These are phyloP conservation scores for Symbiodinium natans DNA, from an alignment of 73 alveolate species.

Conservation along the genomic window DNA sequence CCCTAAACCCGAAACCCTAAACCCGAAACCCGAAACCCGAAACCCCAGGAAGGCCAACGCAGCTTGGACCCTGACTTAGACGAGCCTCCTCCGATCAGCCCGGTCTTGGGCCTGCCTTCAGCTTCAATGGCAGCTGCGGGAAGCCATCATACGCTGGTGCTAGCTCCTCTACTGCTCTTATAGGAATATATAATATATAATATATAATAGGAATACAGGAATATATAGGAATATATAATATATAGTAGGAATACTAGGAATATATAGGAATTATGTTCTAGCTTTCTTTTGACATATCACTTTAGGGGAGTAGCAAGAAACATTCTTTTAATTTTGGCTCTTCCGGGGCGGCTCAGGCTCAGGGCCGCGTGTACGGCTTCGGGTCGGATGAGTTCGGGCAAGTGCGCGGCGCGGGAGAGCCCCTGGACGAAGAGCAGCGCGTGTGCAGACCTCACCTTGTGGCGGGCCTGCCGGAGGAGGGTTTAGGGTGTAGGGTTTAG, in stretches of 20 bases:
- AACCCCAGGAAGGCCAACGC: background rate
- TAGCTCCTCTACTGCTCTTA: too few relatives aligned
- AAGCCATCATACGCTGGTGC: background rate
- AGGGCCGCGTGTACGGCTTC: background rate
- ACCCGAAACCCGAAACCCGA: too few relatives aligned
- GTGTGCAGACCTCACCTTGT: background rate
- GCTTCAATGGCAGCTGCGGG: background rate
- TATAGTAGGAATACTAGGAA: too few relatives aligned
- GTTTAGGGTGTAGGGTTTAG: too few relatives aligned
- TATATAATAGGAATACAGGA: too few relatives aligned
- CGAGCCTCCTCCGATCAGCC: background rate
- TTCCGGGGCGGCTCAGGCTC: background rate
- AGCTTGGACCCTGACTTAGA: background rate
- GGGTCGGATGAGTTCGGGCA: background rate
- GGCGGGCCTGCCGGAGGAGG: background rate
- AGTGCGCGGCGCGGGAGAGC: conserved; percentile 4
- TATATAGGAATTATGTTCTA: too few relatives aligned
- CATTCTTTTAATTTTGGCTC: too few relatives aligned
- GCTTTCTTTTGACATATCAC: too few relatives aligned
- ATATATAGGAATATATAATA: too few relatives aligned
- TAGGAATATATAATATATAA: too few relatives aligned
- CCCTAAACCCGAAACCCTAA: too few relatives aligned
- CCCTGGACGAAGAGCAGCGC: background rate
- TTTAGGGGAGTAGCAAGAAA: too few relatives aligned
- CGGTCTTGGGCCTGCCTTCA: background rate